Evolutionary conservation across 2,329 filamentous ascomycete genomes (phyloP).

Genomic region (Nannizziopsis arthrosporioides): DNA sequence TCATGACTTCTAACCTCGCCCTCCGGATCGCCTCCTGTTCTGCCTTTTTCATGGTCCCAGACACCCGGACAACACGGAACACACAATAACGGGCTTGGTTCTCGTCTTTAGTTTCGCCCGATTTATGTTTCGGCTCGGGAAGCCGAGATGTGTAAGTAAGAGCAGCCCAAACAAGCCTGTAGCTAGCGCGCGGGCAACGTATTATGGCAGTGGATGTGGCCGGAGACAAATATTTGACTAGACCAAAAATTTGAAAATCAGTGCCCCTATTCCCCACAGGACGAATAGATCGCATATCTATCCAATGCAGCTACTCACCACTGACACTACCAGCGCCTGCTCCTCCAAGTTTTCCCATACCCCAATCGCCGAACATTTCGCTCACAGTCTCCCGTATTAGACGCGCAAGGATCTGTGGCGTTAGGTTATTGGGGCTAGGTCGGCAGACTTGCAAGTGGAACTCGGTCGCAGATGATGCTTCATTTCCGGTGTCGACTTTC

Average conservation of each 20-base stretch:
- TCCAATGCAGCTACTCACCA: constrained; percentile 39
- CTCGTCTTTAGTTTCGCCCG: background rate
- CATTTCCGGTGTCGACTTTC: background rate
- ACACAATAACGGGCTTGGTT: constrained; percentile 47
- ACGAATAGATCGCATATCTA: background rate
- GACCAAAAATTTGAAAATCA: background rate
- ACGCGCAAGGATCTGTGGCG: constrained; percentile 52
- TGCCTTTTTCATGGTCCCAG: constrained; percentile 82
- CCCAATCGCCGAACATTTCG: constrained; percentile 78
- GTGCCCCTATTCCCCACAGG: background rate
- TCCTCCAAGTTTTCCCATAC: constrained; percentile 48
- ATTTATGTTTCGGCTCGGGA: constrained; percentile 43
- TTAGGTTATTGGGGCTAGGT: constrained; percentile 63
- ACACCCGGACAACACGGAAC: constrained; percentile 74
- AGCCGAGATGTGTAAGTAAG: constrained; percentile 67
- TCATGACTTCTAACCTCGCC: constrained; percentile 59
- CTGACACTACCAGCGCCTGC: constrained; percentile 57
- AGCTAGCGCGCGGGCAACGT: constrained; percentile 67
- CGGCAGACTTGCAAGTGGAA: constrained; percentile 62
- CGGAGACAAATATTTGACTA: constrained; percentile 83
- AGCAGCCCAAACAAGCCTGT: constrained; percentile 80
- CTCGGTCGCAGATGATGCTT: constrained; percentile 23
- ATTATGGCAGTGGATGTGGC: constrained; percentile 94
- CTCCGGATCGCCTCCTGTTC: constrained; percentile 80
- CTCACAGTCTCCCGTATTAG: constrained; percentile 60